A percentile compares a stretch with the other conserved stretches of the same genome.
Conservation (phyloP, 2,329 filamentous ascomycete genomes). For the Aureobasidium namibiae region DNA sequence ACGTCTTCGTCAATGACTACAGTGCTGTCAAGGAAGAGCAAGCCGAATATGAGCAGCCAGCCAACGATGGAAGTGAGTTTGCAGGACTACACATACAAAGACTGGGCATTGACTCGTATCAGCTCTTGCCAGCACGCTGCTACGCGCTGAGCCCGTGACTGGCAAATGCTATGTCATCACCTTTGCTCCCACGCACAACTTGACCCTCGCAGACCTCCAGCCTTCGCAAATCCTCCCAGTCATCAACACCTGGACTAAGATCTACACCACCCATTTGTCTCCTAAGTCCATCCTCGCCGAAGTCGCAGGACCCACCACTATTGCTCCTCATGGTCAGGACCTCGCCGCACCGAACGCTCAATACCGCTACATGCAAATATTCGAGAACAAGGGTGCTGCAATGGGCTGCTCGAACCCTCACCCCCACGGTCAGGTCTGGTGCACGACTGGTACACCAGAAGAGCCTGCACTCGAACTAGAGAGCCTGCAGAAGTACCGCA, state of each 20-base stretch:
- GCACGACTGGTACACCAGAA: constrained; percentile 81
- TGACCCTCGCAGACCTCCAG: constrained; percentile 85
- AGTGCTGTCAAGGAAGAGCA: constrained; percentile 94
- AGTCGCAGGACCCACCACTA: constrained; percentile 36
- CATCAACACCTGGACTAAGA: constrained; percentile 81
- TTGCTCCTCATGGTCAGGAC: constrained; percentile 38
- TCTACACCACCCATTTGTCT: constrained; percentile 76
- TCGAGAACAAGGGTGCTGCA: constrained; percentile 94
- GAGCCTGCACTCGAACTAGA: constrained; percentile 73
- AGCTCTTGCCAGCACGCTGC: constrained; percentile 67
- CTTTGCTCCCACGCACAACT: constrained; percentile 82
- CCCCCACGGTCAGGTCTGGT: constrained; percentile 95
- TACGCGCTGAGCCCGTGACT: constrained; percentile 77
- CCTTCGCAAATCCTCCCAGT: constrained; percentile 70
- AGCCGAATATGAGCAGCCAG: constrained; percentile 58
- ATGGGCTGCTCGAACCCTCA: constrained; percentile 99
- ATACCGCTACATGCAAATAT: constrained; percentile 97
- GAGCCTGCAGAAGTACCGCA: constrained; percentile 70
- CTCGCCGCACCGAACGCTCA: constrained; percentile 56
- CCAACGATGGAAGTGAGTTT: constrained; percentile 41
- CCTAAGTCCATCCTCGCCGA: constrained; percentile 56
- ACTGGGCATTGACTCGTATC: background rate
- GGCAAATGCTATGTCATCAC: constrained; percentile 96
- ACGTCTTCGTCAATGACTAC: constrained; percentile 96
- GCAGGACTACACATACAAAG: background rate